Conservation (phyloP, 1,139 yeast genomes). For the Hemisphaericaspora lyxosophila region DNA sequence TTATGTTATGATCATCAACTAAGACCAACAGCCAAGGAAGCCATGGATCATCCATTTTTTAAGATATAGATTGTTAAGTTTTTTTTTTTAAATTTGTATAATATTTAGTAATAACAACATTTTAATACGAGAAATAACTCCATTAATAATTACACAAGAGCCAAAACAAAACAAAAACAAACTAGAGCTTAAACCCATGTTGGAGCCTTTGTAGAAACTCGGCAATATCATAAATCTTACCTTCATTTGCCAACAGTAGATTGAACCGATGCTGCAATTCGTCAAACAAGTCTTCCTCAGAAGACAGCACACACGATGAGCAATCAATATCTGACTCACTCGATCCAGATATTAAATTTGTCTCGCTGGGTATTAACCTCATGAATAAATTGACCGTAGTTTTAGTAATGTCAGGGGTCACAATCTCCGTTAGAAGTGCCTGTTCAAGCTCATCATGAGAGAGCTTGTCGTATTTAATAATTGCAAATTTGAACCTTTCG, state of each 20-base stretch:
- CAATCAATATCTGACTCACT: conserved; percentile 16
- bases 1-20: conserved; percentile 72
- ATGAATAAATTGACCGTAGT: conserved; percentile 15
- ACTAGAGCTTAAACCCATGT: conserved; percentile 20
- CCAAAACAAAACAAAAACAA: not conserved
- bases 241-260: conserved; percentile 23
- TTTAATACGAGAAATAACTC: not conserved
- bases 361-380: conserved; percentile 15
- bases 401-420: conserved; percentile 11
- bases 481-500: conserved; percentile 6
- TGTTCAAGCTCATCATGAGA: conserved; percentile 14
- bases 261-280: conserved; percentile 8
- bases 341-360: conserved; percentile 9
- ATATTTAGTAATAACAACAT: not conserved
- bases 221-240: conserved; percentile 28
- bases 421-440: conserved; percentile 6
- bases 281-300: conserved; percentile 16
- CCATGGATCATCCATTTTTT: conserved; percentile 64
- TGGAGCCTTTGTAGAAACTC: conserved; percentile 25
- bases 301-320: conserved; percentile 6
- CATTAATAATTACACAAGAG: not conserved
- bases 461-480: conserved; percentile 8
- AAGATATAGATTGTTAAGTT: conserved; percentile 18
- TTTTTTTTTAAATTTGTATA: too few species aligned
- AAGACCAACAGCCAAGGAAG: conserved; percentile 74